A percentile compares a stretch with the other conserved stretches of the same genome.
Evolutionary conservation across 2,329 filamentous ascomycete genomes (phyloP).

Genomic region (Fusarium torreyae): DNA sequence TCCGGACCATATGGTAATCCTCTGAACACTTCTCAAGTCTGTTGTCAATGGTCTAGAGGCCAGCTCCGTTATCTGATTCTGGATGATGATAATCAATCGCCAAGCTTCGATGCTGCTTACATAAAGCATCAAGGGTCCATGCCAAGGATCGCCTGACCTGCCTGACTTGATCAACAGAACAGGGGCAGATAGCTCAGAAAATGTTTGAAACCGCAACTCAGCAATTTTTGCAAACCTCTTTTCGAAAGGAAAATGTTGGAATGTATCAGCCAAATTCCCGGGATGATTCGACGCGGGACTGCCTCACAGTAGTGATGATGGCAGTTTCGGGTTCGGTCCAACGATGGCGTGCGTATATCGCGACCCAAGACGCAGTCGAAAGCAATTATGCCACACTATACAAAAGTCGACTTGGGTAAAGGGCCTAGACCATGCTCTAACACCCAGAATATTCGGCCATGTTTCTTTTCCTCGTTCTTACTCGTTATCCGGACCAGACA

Average conservation of each 20-base stretch:
- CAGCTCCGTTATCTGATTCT: not conserved
- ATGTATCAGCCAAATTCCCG: not conserved
- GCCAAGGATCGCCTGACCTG: not conserved
- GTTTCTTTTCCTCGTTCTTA: not conserved
- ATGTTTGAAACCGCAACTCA: not conserved
- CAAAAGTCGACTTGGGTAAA: not conserved
- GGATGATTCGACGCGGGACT: not conserved
- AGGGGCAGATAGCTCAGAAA: not conserved
- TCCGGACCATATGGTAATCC: not conserved
- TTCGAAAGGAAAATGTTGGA: not conserved
- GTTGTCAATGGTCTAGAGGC: not conserved
- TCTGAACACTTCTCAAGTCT: not conserved
- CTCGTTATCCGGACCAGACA: not conserved
- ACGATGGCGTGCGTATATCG: too few species aligned
- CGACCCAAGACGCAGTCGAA: too few species aligned
- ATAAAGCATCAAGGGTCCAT: constrained; percentile 18
- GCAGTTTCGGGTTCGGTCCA: not conserved
- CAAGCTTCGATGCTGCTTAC: constrained; percentile 14
- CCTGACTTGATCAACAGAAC: not conserved
- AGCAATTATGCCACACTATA: too few species aligned
- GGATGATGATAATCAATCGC: not conserved
- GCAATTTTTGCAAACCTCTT: too few species aligned
- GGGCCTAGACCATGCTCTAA: not conserved
- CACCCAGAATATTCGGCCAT: not conserved
- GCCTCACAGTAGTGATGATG: not conserved